phyloP scores from a whole-genome alignment of 1,139 yeast genomes.

The Zygosaccharomyces pseudobailii region DNA sequence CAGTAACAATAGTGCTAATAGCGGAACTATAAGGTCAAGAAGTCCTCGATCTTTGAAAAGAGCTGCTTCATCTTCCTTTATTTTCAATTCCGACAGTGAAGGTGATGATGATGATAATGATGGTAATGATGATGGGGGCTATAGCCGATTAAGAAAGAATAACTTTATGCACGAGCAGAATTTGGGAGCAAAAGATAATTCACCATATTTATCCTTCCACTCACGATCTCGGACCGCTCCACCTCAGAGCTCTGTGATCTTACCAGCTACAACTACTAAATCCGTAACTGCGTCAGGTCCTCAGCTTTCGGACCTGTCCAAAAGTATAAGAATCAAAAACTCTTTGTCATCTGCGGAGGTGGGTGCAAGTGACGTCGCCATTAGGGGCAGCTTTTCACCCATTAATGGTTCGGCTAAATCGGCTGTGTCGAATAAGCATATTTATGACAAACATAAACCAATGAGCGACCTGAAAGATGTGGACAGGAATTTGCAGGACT shows the following conservation, averaged over 20 bases:
- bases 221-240: conserved; percentile 4
- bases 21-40: background rate
- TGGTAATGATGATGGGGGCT: background rate
- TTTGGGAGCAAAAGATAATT: background rate
- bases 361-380: conserved; percentile 46
- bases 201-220: conserved; percentile 1
- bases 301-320: conserved; percentile 6
- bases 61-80: conserved; percentile 23
- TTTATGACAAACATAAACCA: conserved; percentile 3
- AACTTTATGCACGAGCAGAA: too few relatives aligned
- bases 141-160: too few relatives aligned
- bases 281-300: conserved; percentile 33
- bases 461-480: conserved; percentile 11
- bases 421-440: conserved; percentile 20
- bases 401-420: conserved; percentile 27
- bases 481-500: conserved; percentile 17
- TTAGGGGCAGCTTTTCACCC: conserved; percentile 36
- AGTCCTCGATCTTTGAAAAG: conserved; percentile 15
- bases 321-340: conserved; percentile 12
- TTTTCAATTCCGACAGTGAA: conserved; percentile 31
- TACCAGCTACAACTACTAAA: conserved; percentile 26
- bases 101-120: conserved; percentile 16
- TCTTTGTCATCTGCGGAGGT: conserved; percentile 21
- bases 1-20: background rate
- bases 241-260: conserved; percentile 14